phyloP scores from a whole-genome alignment of 305 asterid species.

The Solanum aculeatissimum region DNA sequence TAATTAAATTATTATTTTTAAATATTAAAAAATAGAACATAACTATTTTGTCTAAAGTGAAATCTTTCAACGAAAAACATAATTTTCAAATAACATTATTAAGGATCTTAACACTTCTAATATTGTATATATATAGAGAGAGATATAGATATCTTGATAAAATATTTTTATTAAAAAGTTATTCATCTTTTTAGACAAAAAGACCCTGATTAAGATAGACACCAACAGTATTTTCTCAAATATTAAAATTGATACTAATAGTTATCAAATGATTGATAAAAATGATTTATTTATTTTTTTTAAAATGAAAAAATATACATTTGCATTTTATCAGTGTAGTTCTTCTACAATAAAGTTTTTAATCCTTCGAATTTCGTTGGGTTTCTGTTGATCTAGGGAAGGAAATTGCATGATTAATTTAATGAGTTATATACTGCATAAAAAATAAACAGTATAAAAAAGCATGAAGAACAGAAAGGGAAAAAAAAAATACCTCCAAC shows the following conservation, averaged over 20 bases:
- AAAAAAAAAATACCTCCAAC: not conserved
- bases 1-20: too few relatives aligned
- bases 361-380: not conserved
- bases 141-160: not conserved
- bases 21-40: too few relatives aligned
- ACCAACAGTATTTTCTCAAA: not conserved
- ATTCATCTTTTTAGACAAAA: not conserved
- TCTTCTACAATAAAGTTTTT: not conserved
- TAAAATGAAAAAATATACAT: too few relatives aligned
- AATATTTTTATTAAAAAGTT: not conserved
- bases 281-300: too few relatives aligned
- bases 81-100: too few relatives aligned
- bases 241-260: not conserved
- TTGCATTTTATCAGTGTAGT: not conserved
- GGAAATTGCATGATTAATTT: not conserved
- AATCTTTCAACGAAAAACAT: too few relatives aligned
- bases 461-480: not conserved
- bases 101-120: too few relatives aligned
- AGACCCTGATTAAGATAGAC: not conserved
- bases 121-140: too few relatives aligned
- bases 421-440: not conserved
- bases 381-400: not conserved
- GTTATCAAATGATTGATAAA: not conserved
- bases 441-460: not conserved
- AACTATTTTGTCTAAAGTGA: too few relatives aligned